phyloP scores from a whole-genome alignment of 179 eudicot genomes.

The Beta corolliflora region DNA sequence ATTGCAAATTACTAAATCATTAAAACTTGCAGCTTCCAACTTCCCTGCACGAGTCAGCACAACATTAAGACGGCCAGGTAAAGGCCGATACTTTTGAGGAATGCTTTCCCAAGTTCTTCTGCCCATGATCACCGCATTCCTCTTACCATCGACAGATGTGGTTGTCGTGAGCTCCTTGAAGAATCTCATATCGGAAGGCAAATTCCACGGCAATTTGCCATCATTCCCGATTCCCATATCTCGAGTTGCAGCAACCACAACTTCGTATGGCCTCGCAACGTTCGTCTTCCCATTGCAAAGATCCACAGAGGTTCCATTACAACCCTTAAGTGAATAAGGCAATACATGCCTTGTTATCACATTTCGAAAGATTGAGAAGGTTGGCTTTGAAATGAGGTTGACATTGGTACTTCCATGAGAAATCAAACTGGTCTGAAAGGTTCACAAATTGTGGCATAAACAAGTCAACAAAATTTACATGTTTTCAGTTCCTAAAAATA shows the following conservation, averaged over 20 bases:
- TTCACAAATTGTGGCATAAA: neutral
- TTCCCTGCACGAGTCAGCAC: slow-evolving; percentile 31
- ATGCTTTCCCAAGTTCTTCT: slow-evolving; percentile 36
- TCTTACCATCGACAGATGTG: slow-evolving; percentile 22
- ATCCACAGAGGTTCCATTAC: slow-evolving; percentile 5
- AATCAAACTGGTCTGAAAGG: slow-evolving; percentile 18
- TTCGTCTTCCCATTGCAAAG: neutral
- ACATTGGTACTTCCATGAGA: slow-evolving; percentile 7
- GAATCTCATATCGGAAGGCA: slow-evolving; percentile 30
- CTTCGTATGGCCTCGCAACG: slow-evolving; percentile 25
- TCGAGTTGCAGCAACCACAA: slow-evolving; percentile 38
- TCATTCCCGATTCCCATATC: slow-evolving; percentile 37
- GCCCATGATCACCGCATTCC: slow-evolving; percentile 40
- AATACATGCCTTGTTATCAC: neutral
- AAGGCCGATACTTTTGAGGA: slow-evolving; percentile 30
- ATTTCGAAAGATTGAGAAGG: neutral
- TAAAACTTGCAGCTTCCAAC: neutral
- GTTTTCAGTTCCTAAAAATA: neutral
- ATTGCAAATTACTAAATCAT: slow-evolving; percentile 27
- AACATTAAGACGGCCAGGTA: slow-evolving; percentile 33
- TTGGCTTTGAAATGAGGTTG: neutral
- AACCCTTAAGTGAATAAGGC: slow-evolving; percentile 8
- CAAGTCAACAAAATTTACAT: slow-evolving; percentile 3
- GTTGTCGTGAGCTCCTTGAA: slow-evolving; percentile 30
- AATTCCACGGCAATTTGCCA: slow-evolving; percentile 36